Evolutionary conservation across 495 filamentous ascomycete species (phyloP), one percentile per base, ranked within the genome.

Genomic region (Monascus purpureus): DNA sequence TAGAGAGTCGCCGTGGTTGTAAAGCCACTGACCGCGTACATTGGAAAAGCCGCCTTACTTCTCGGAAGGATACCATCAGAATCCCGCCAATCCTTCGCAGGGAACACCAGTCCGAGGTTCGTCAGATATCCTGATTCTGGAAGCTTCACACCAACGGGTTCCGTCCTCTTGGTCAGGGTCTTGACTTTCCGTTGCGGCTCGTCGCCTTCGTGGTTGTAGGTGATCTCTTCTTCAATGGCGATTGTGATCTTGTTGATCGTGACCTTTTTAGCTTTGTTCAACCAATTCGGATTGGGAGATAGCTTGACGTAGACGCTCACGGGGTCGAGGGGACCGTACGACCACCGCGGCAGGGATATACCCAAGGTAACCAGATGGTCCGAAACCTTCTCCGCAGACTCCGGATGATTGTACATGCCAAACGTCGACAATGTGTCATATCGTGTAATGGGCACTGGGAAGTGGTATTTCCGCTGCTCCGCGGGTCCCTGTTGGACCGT

Each of bases 341-440:
- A 93, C 90, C 90, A 96, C 32, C 84, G 73, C 7, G 88, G 88
- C 37, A 97, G 63, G 31, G 80, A 87, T 33, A 94, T 92, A 12
- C 82, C 80, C 35, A 97, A 59, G 11, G 84, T 93, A 25, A 97
- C 87, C 32, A 96, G 57, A 49, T 93, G 87, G 54, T 97, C 90
- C 24, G 82, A 70, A 33, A 86, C 77, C 32, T 70, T 70, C 39
- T 93, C 82, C 29, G 82, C 82, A 31, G 73, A 76, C 53, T 95
- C 90, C 7, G 85, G 90, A 17, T 85, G 77, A 57, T 96, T 95
- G 60, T 95, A 97, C 90, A 97, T 97, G 51, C 90, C 92, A 56
- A 96, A 97, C 18, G 90, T 96, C 14, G 87, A 95, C 17, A 97
- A 64, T 2, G 86, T 97, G 53, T 97, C 90, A 57, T 95, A 97